These are phyloP conservation scores for Fusarium sp. DNA, from an alignment of 2,329 filamentous ascomycete genomes.

Conservation along the genomic window DNA sequence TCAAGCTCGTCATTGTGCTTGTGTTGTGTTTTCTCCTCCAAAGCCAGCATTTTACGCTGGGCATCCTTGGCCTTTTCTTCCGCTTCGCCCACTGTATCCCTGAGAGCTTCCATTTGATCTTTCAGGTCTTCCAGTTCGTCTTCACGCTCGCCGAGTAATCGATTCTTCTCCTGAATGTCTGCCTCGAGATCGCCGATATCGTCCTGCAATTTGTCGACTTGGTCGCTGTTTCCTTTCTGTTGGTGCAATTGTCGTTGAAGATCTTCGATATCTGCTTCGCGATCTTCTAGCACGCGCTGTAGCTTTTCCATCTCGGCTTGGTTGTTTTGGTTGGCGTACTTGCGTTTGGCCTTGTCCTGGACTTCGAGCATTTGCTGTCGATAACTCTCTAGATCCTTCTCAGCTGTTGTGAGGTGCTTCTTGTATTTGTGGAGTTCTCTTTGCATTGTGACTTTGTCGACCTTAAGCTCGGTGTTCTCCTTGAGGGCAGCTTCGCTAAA, in stretches of 20 bases:
- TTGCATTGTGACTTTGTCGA: conserved; percentile 90
- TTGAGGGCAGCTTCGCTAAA: conserved; percentile 90
- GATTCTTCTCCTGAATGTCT: conserved; percentile 81
- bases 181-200: conserved; percentile 82
- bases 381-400: conserved; percentile 88
- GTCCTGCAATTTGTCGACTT: conserved; percentile 76
- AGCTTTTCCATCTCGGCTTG: conserved; percentile 71
- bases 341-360: conserved; percentile 82
- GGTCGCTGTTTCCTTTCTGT: conserved; percentile 67
- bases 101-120: conserved; percentile 69
- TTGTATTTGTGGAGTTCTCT: conserved; percentile 87
- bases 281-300: conserved; percentile 67
- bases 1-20: conserved; percentile 64
- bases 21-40: conserved; percentile 68
- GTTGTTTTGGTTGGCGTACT: conserved; percentile 78
- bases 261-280: conserved; percentile 71
- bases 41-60: conserved; percentile 63
- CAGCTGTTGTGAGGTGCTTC: conserved; percentile 84
- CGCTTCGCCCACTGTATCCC: conserved; percentile 64
- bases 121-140: conserved; percentile 79
- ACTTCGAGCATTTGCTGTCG: conserved; percentile 84
- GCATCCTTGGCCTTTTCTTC: conserved; percentile 71
- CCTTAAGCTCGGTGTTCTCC: conserved; percentile 96
- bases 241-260: conserved; percentile 70
- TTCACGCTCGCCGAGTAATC: conserved; percentile 77